Base-by-base conservation (phyloP, 345 rosid species). In the Citropsis articulata region DNA sequence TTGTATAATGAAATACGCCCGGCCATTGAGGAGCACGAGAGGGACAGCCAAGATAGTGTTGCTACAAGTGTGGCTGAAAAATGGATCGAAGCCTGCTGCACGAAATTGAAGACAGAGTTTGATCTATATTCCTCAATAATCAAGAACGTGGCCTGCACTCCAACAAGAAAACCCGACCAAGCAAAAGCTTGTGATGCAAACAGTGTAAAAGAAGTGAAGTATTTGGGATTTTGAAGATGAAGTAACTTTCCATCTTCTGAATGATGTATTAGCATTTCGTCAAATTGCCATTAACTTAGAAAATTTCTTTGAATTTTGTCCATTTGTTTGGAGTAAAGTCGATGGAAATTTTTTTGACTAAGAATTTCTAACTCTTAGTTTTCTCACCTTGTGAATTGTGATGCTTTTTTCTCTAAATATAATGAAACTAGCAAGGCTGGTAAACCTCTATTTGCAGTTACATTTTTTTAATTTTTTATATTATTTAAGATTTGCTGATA, bases 51-150 rank as follows among this genome's bases (percentile, higher is more conserved):
- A 82, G 99, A 94, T 77, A 88, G 88, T 77, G 94, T 92, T 40
- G 92, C 99, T 4, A 94, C 99, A 42, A 89, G 94, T 57, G 95
- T 96, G 65, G 99, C 97, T 2, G 99, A 96, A 90, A 94, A 92
- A 80, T 96, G 99, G 99, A 94, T 96, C 35, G 89, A 90, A 85
- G 98, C 93, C 38, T 84, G 93, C 88, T 94, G 98, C 80, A 8
- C 70, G 45, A 92, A 92, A 75, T 83, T 94, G 76, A 96, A 90
- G 88, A 89, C 93, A 9, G 98, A 96, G 88, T 96, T 96, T 70
- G 91, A 94, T 85, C 92, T 96, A 27, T 84, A 94, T 83, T 90
- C 92, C 63, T 84, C 91, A 13, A 81, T 96, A 68, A 87, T 90
- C 22, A 94, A 88, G 73, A 95, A 87, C 74, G 64, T 94, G 30